phyloP scores from a whole-genome alignment of 129 eudicot genomes.

The Tanacetum coccineum region DNA sequence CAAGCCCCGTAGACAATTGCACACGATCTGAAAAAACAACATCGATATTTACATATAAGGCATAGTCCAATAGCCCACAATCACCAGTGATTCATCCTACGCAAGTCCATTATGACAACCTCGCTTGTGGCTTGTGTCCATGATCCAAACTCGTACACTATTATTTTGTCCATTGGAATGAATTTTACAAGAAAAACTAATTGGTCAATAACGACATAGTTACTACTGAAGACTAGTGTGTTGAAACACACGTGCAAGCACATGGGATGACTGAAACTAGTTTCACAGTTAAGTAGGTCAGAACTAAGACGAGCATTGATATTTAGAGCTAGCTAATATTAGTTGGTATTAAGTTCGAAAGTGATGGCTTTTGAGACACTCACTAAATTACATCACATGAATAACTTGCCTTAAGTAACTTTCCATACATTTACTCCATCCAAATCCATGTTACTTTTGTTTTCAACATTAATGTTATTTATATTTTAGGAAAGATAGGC shows the following conservation, averaged over 20 bases:
- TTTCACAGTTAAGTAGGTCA: conserved; percentile 18
- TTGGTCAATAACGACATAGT: conserved; percentile 6
- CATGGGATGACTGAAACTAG: conserved; percentile 24
- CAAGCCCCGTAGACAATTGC: too few species aligned
- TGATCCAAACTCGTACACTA: neutral
- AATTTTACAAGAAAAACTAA: neutral
- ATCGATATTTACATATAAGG: too few species aligned
- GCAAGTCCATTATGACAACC: neutral
- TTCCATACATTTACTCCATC: conserved; percentile 17
- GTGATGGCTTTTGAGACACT: conserved; percentile 8
- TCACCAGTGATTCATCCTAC: neutral
- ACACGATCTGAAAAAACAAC: too few species aligned
- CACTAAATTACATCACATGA: conserved; percentile 22
- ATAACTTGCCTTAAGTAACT: conserved; percentile 8
- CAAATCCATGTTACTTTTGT: conserved; percentile 24
- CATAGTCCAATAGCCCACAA: too few species aligned
- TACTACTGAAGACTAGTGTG: conserved; percentile 4
- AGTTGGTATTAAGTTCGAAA: conserved; percentile 4
- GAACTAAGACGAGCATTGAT: too few species aligned
- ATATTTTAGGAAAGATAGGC: neutral
- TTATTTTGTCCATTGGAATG: neutral
- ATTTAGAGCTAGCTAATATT: too few species aligned
- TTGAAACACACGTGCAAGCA: conserved; percentile 25
- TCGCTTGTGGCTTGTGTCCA: neutral
- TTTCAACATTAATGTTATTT: conserved; percentile 2